Conservation (phyloP, 345 rosid species). For the Populus ilicifolia region DNA sequence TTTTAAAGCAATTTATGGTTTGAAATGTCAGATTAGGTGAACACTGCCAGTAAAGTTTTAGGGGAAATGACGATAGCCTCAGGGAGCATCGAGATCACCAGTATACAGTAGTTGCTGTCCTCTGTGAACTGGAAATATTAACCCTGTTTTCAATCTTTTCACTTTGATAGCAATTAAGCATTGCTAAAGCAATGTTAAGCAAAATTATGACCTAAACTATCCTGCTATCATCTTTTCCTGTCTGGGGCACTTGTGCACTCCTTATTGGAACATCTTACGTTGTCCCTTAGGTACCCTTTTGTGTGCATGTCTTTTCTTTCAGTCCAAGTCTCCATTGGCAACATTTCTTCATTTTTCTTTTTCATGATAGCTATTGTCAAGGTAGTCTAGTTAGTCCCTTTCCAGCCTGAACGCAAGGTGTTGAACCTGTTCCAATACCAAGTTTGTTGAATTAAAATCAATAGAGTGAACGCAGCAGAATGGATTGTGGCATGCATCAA, state of each 20-base stretch:
- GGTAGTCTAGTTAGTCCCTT: background rate
- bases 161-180: background rate
- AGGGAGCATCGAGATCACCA: background rate
- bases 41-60: background rate
- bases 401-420: background rate
- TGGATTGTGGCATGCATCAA: background rate
- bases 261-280: background rate
- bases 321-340: background rate
- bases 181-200: background rate
- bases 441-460: background rate
- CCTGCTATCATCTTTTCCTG: background rate
- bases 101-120: background rate
- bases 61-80: background rate
- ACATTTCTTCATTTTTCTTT: background rate
- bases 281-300: background rate
- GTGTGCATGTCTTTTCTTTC: background rate
- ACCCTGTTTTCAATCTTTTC: background rate
- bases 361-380: background rate
- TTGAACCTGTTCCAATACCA: background rate
- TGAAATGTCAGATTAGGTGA: background rate
- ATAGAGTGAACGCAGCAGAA: background rate
- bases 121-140: background rate
- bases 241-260: background rate
- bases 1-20: background rate
- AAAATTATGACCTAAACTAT: background rate